Conservation (phyloP, 495 filamentous ascomycete genomes). For the Thermothielavioides terrestris region DNA sequence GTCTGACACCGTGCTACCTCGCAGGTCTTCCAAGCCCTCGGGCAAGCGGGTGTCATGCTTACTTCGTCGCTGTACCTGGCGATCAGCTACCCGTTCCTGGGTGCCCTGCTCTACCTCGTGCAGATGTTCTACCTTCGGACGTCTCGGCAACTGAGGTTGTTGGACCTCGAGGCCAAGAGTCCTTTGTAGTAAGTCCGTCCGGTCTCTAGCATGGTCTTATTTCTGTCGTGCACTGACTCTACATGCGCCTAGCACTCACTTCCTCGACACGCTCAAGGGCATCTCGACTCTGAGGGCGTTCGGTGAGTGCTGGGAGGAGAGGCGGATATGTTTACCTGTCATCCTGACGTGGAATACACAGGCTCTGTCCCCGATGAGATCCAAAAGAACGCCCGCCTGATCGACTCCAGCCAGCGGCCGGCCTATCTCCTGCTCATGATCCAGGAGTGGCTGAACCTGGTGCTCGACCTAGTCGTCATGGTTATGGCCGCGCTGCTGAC, state of each 20-base stretch:
- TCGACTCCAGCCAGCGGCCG: slow-evolving; percentile 45
- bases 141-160: slow-evolving; percentile 48
- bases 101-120: slow-evolving; percentile 34
- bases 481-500: slow-evolving; percentile 32
- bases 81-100: slow-evolving; percentile 24
- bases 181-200: no score
- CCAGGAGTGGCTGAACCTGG: slow-evolving; percentile 43
- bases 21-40: no score
- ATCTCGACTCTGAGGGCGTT: slow-evolving; percentile 41
- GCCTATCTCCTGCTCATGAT: slow-evolving; percentile 40
- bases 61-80: slow-evolving; percentile 4
- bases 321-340: no score
- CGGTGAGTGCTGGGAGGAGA: no score
- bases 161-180: slow-evolving; percentile 42
- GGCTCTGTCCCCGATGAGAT: no score
- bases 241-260: no score
- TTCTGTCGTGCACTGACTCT: no score
- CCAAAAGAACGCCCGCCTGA: slow-evolving; percentile 35
- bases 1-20: no score
- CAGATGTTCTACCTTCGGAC: slow-evolving; percentile 50
- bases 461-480: slow-evolving; percentile 38
- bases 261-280: slow-evolving; percentile 38
- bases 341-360: no score
- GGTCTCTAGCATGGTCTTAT: no score
- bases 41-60: no score